Evolutionary conservation across 148 eudicot species (phyloP), one percentile per base, ranked within the genome.

Genomic region (Heliamphora exappendiculata): DNA sequence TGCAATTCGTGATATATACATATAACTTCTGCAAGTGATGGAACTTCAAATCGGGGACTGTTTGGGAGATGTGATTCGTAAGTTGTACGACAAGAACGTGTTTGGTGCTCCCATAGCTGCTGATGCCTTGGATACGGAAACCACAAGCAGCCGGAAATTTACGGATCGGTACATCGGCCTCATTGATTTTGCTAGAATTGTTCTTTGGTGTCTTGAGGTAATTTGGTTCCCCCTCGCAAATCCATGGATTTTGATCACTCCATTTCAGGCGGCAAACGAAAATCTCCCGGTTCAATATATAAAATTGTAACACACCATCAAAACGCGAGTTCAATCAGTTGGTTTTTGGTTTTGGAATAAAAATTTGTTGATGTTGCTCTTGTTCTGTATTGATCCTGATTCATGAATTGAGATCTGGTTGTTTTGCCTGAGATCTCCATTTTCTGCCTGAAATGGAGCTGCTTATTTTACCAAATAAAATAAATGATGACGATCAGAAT

Each of bases 181-280:
- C 74, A 76, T 85, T 41, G 75, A 75, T 72, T 75, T 85, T 67
- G 57, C 80, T 49, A 83, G 76, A 36, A 81, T 83, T 85, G 51
- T 80, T 54, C 86, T 87, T 12, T 87, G 90, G 90, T 85, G 82
- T 66, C 75, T 87, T 29, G 69, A 82, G 87, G 89, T 87, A 82
- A 69, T 33, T 58, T n/a, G 14, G 9, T 3, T 65, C 10, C 33
- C 51, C n/a, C 20, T n/a, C 50, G 14, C n/a, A 69, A 67, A 60
- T 29, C 37, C 7, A 1, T 0, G 0, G 20, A 31, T 60, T 60
- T 29, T 29, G 37, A 60, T 60, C 66, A 28, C 66, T 60, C 66
- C 37, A 12, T 60, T 60, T 60, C 37, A 60, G 14, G 66, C 9
- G 66, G 14, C 7, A 60, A 29, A 2, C 2, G 13, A 28, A 11